Base-by-base conservation (phyloP, 2,329 filamentous ascomycete species). In the Calonectria henricotiae region DNA sequence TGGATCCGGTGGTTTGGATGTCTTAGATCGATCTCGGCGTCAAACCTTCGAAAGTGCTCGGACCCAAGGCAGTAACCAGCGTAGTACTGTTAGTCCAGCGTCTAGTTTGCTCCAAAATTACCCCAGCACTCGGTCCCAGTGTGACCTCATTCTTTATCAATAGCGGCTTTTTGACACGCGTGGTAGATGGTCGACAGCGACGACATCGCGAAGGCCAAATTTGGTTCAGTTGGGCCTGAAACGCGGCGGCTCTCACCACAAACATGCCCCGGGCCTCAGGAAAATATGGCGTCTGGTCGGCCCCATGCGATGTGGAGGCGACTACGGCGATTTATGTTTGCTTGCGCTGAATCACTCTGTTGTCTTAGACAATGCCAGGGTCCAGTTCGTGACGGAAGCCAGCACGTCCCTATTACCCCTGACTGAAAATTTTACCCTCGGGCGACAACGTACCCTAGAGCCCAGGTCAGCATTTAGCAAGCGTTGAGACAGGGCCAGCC, bases 141-240 rank as follows among this genome's bases (percentile, higher is more conserved):
- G n/a, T 20, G n/a, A 46, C n/a, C n/a, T 44, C 41, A 44, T n/a
- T 44, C 17, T 23, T 46, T 23, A n/a, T 11, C n/a, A 20, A 13
- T 37, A 37, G n/a, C n/a, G n/a, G 20, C 20, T 23, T 4, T 20
- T 23, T 12, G n/a, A 23, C 20, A 46, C 43, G n/a, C 8, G 43
- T 46, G 5, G 11, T 17, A 12, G n/a, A 23, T 11, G 7, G 43
- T 46, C 6, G 17, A 46, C 1, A 12, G n/a, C 20, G 43, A 23
- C 9, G 43, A 7, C 7, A 23, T 46, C 43, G 8, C 23, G 8
- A 9, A 46, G 27, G 27, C 27, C n/a, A 12, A 23, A 12, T 46
- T n/a, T 11, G 20, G 43, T 46, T 46, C 43, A 46, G 43, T 46
- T 46, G 43, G 43, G 43, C 43, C n/a, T 46, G 43, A 46, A 46